Conservation (phyloP, 441 rosid genomes). For the Capsella rubella region DNA sequence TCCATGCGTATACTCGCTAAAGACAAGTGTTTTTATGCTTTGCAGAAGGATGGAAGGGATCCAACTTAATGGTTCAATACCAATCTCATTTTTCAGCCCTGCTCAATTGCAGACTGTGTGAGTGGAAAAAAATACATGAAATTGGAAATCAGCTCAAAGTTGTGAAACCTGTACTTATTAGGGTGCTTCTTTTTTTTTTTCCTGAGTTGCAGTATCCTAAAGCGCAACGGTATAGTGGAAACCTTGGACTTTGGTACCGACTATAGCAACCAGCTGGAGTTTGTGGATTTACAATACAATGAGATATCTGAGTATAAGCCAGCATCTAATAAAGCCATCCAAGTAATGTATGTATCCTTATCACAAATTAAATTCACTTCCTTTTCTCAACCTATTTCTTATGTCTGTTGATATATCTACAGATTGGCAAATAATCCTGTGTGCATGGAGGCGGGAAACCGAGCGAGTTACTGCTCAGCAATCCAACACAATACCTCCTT, state of each 20-base stretch:
- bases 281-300: slow-evolving; percentile 64
- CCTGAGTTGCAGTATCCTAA: slow-evolving; percentile 52
- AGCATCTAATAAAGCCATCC: slow-evolving; percentile 28
- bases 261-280: slow-evolving; percentile 51
- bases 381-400: neutral
- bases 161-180: neutral
- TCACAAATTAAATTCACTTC: neutral
- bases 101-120: slow-evolving; percentile 63
- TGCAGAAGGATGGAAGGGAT: slow-evolving; percentile 71
- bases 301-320: slow-evolving; percentile 40
- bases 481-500: slow-evolving; percentile 41
- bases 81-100: slow-evolving; percentile 57
- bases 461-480: slow-evolving; percentile 40
- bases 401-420: slow-evolving; percentile 17
- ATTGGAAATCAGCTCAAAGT: neutral
- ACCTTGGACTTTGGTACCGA: slow-evolving; percentile 59
- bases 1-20: neutral
- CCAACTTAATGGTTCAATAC: slow-evolving; percentile 60
- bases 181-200: neutral
- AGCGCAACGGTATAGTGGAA: slow-evolving; percentile 55
- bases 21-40: slow-evolving; percentile 2
- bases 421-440: slow-evolving; percentile 73
- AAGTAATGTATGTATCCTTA: slow-evolving; percentile 54
- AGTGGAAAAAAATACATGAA: slow-evolving; percentile 35
- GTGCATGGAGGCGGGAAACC: slow-evolving; percentile 55